Base-by-base conservation (phyloP, 1,284 basidiomycete genomes). In the Afroboletus lepidellus region DNA sequence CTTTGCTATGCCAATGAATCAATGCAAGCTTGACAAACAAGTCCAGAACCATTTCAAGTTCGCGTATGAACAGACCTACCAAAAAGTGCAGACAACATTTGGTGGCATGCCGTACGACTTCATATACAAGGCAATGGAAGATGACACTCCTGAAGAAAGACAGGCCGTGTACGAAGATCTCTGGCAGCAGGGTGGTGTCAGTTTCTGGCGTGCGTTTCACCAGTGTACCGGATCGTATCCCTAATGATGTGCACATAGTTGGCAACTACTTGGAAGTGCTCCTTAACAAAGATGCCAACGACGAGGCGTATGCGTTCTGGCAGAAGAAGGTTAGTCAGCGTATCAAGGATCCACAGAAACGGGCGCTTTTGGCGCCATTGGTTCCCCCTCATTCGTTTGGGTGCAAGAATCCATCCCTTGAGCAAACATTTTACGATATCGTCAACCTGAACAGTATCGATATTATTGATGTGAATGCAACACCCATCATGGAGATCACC, bases 381-480 rank as follows among this genome's bases (percentile, higher is more conserved):
- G 24, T 46, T 3, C 24, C 59, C 8, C 61, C 56, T 6, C 61
- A 63, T 12, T 61, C 59, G 1, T 50, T 61, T 18, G 60, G 58
- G 6, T 61, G 53, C 46, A 61, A 39, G 18, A 49, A 49, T 16
- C 57, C 52, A 11, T 30, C 21, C 9, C 48, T 15, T 15, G 48
- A 61, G 12, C 46, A 51, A 32, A 11, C 13, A 3, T 59, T 39
- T n/a, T 61, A 62, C 16, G 57, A 62, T 4, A 8, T 55, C n/a
- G 51, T 60, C 27, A 50, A 58, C n/a, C 58, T 62, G 8, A 38
- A 50, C 21, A 60, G 60, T 4, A 51, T 59, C 8, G 55, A 60
- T 16, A 9, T 59, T 15, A 37, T 58, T 1, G 51, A 59, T 29
- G 16, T 56, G 0, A 55, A 52, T 4, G 41, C 7, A 8, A 46